Evolutionary conservation across 2,329 filamentous ascomycete species (phyloP).

Genomic region (Reticulascus tulasneorum): DNA sequence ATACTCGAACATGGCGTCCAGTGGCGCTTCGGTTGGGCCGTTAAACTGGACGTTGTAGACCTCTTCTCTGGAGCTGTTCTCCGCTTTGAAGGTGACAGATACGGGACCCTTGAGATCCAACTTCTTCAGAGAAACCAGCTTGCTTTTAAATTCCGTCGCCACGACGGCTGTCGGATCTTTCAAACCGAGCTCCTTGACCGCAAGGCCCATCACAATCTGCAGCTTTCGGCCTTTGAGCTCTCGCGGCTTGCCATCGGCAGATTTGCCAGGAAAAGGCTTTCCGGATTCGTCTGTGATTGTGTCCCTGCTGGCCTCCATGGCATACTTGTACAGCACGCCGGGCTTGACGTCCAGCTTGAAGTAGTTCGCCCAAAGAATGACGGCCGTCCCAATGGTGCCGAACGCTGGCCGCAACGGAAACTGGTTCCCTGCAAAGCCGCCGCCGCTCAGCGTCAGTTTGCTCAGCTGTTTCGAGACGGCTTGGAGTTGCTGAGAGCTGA

Average conservation of each 20-base stretch:
- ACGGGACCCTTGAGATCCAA: constrained; percentile 32
- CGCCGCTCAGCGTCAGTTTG: constrained; percentile 24
- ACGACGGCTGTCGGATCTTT: constrained; percentile 24
- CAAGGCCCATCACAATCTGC: constrained; percentile 34
- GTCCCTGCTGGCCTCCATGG: constrained; percentile 29
- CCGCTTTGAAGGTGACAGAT: constrained; percentile 27
- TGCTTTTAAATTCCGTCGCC: constrained; percentile 49
- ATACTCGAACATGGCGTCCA: constrained; percentile 41
- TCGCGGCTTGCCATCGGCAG: constrained; percentile 10
- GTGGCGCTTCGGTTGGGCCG: constrained; percentile 30
- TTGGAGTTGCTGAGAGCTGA: constrained; percentile 24
- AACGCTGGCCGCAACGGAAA: constrained; percentile 47
- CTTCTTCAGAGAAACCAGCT: constrained; percentile 36
- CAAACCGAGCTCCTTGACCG: constrained; percentile 29
- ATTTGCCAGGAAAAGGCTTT: constrained; percentile 11
- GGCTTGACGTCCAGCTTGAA: constrained; percentile 39
- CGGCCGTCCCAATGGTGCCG: constrained; percentile 36
- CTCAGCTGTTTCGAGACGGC: constrained; percentile 32
- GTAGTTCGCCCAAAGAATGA: constrained; percentile 52
- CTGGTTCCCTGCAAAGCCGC: constrained; percentile 7
- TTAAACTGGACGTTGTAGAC: constrained; percentile 38
- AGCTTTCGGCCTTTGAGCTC: constrained; percentile 41
- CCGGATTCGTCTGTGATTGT: constrained; percentile 7
- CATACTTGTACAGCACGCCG: constrained; percentile 40
- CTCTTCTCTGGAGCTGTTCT: constrained; percentile 26